phyloP scores from a whole-genome alignment of 2,329 filamentous ascomycete species.

The Gaeumannomyces sp. region DNA sequence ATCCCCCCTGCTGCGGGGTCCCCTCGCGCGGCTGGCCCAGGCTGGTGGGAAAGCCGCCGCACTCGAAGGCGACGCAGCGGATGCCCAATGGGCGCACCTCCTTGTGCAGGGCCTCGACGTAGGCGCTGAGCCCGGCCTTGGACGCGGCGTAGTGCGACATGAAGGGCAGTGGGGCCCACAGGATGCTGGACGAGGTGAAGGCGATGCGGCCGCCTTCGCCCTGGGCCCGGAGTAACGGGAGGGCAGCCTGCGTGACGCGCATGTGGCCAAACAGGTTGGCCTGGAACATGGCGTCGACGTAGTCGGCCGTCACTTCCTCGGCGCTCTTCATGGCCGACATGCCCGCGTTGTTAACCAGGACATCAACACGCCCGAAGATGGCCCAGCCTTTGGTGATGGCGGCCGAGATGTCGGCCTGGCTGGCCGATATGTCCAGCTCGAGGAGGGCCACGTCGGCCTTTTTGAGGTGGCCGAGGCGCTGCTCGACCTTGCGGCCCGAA shows the following conservation, averaged over 20 bases:
- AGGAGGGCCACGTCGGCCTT: slow-evolving; percentile 9
- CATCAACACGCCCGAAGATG: slow-evolving; percentile 17
- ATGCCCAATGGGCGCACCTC: slow-evolving; percentile 24
- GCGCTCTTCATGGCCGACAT: slow-evolving; percentile 10
- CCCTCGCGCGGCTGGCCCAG: slow-evolving; percentile 21
- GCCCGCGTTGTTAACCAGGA: slow-evolving; percentile 20
- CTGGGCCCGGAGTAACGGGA: slow-evolving; percentile 16
- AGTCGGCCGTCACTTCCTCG: slow-evolving; percentile 14
- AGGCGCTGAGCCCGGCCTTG: slow-evolving; percentile 23
- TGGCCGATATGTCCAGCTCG: slow-evolving; percentile 15
- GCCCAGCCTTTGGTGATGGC: slow-evolving; percentile 12
- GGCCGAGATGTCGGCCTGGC: slow-evolving; percentile 12
- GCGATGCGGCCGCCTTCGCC: slow-evolving; percentile 16
- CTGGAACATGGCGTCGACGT: slow-evolving; percentile 14
- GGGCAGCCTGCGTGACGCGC: slow-evolving; percentile 16
- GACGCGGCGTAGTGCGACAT: slow-evolving; percentile 25
- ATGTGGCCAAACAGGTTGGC: slow-evolving; percentile 18
- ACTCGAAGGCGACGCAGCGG: slow-evolving; percentile 25
- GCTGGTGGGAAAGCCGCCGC: slow-evolving; percentile 24
- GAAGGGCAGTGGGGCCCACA: slow-evolving; percentile 25
- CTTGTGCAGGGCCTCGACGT: slow-evolving; percentile 24
- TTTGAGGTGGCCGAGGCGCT: background rate
- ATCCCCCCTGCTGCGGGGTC: slow-evolving; percentile 11
- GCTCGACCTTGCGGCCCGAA: slow-evolving; percentile 14
- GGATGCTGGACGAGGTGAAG: slow-evolving; percentile 24